phyloP scores from a whole-genome alignment of 371 early-diverging fungal species.

The Batkoa obscura region DNA sequence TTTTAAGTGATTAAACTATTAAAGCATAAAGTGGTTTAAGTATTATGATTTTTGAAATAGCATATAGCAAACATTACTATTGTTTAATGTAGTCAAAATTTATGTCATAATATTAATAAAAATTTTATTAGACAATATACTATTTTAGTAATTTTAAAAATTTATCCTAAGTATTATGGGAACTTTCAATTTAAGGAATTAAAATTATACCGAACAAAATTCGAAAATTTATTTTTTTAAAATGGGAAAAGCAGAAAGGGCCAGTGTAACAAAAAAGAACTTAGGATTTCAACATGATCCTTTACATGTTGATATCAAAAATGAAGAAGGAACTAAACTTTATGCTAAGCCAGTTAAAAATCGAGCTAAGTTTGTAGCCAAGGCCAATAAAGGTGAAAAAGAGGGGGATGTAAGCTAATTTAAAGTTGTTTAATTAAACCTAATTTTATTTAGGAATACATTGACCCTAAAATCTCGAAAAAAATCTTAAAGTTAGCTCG shows the following conservation, averaged over 20 bases:
- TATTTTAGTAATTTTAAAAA: background rate
- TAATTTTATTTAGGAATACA: constrained; percentile 26
- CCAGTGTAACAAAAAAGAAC: constrained; percentile 8
- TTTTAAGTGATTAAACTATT: too few relatives aligned
- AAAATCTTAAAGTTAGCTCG: constrained; percentile 72
- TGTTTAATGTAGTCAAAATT: background rate
- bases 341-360: constrained; percentile 19
- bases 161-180: background rate
- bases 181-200: background rate
- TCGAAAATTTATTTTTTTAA: background rate
- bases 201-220: background rate
- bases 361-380: constrained; percentile 37
- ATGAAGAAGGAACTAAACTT: constrained; percentile 12
- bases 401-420: constrained; percentile 12
- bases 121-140: background rate
- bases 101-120: background rate
- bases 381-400: constrained; percentile 29
- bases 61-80: background rate
- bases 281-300: constrained; percentile 76
- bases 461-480: constrained; percentile 75
- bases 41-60: too few relatives aligned
- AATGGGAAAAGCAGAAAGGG: constrained; percentile 10
- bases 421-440: background rate
- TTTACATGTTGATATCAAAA: constrained; percentile 45
- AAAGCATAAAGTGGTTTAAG: too few relatives aligned